Conservation (phyloP, 164 flowering plant genomes). For the Pachysandra terminalis region DNA sequence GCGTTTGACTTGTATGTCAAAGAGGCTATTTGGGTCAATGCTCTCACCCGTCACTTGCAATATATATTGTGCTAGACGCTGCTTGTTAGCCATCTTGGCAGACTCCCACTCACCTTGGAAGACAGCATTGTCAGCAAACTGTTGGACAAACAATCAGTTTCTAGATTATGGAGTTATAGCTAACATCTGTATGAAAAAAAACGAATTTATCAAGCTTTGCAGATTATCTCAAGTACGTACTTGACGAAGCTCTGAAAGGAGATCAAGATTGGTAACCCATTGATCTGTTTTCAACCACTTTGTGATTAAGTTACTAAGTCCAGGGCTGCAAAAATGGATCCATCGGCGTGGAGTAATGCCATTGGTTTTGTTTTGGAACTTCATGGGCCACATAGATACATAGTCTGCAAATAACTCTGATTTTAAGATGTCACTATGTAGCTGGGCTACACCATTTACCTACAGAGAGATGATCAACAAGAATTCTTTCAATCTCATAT, state of each 20-base stretch:
- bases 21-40: slow-evolving; percentile 81
- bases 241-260: slow-evolving; percentile 64
- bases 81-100: slow-evolving; percentile 92
- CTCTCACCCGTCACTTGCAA: slow-evolving; percentile 67
- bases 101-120: slow-evolving; percentile 88
- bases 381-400: slow-evolving; percentile 91
- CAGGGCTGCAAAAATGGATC: slow-evolving; percentile 94
- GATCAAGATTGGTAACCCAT: slow-evolving; percentile 88
- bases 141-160: slow-evolving; percentile 16
- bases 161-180: not conserved
- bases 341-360: slow-evolving; percentile 98
- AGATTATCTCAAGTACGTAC: slow-evolving; percentile 31
- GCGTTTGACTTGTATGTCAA: slow-evolving; percentile 98
- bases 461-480: slow-evolving; percentile 20
- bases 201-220: not conserved
- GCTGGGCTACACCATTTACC: slow-evolving; percentile 98
- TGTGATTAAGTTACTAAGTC: slow-evolving; percentile 78
- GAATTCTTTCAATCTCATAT: not conserved
- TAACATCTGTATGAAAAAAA: not conserved
- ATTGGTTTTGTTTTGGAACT: slow-evolving; percentile 95
- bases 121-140: slow-evolving; percentile 82
- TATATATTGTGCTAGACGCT: slow-evolving; percentile 74
- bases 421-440: slow-evolving; percentile 91
- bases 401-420: slow-evolving; percentile 86
- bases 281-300: slow-evolving; percentile 90